A percentile compares a stretch with the other conserved stretches of the same genome.
These are phyloP conservation scores for Solioccasus polychromus DNA, from an alignment of 768 basidiomycete genomes.

Conservation along the genomic window DNA sequence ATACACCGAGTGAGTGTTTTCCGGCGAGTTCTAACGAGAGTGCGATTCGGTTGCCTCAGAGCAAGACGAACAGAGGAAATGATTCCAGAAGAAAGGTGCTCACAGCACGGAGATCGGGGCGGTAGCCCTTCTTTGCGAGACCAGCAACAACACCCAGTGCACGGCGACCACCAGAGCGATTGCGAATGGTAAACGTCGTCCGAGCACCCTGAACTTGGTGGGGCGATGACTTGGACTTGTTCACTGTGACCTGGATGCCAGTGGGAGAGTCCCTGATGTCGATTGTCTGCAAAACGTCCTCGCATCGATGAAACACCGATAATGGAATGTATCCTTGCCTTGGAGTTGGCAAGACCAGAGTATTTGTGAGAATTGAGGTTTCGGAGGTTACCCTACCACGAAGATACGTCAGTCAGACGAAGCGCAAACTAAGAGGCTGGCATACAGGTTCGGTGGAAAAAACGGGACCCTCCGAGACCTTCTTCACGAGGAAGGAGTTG, in stretches of 20 bases:
- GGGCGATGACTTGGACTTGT: slow-evolving; percentile 60
- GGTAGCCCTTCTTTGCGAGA: slow-evolving; percentile 64
- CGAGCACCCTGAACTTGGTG: slow-evolving; percentile 46
- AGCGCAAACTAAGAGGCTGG: slow-evolving; percentile 14
- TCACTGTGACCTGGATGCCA: slow-evolving; percentile 59
- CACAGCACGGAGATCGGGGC: slow-evolving; percentile 75
- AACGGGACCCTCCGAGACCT: slow-evolving; percentile 63
- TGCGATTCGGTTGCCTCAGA: slow-evolving; percentile 43
- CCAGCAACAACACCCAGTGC: slow-evolving; percentile 62
- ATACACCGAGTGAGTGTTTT: slow-evolving; percentile 54
- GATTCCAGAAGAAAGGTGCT: slow-evolving; percentile 32
- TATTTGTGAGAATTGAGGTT: slow-evolving; percentile 91
- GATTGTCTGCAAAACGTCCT: slow-evolving; percentile 50
- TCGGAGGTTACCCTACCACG: slow-evolving; percentile 71
- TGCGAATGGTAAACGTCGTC: slow-evolving; percentile 54
- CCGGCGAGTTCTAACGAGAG: slow-evolving; percentile 93
- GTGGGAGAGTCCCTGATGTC: slow-evolving; percentile 53
- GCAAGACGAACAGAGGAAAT: too few species aligned
- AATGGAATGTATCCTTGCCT: slow-evolving; percentile 42
- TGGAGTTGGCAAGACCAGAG: slow-evolving; percentile 84
- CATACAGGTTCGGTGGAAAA: slow-evolving; percentile 85
- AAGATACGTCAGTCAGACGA: slow-evolving; percentile 4
- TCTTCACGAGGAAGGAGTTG: slow-evolving; percentile 87
- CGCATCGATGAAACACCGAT: background rate
- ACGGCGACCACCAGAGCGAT: slow-evolving; percentile 69